Evolutionary conservation across 805 yeast species (phyloP), one percentile per base, ranked within the genome.

Genomic region (Yamadazyma paraphyllophila): DNA sequence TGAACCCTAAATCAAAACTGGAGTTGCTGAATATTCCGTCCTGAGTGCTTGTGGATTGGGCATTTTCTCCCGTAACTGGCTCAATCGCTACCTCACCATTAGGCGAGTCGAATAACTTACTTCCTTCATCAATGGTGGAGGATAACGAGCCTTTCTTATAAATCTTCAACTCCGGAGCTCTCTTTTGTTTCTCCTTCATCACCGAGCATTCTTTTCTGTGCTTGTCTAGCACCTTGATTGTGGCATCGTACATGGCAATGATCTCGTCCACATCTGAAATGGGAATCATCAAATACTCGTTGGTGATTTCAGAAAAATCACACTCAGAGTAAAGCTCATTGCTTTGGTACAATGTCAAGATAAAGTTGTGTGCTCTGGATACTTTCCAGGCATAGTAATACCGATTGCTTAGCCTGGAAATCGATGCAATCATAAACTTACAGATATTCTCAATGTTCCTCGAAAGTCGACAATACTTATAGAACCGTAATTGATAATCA

Each of bases 351-450:
- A 74, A 43, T 17, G 61, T 65, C 10, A 73, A 51, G 15, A 81
- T 54, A 37, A 66, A 72, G 5, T 60, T 60, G 42, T 77, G 78
- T 0, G 86, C 83, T 54, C 82, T 83, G 31, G 79, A 71, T 58
- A 84, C 73, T 62, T 85, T 76, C 81, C 83, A 81, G 2, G 89
- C 85, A 57, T 82, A 82, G 47, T 80, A 81, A 57, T 82, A 84
- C 50, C 80, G 72, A 20, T 66, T 69, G 15, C 87, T 78, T 30
- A 85, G 62, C 33, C 70, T 68, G 14, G 65, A 71, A 29, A 68
- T 49, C 2, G 64, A 58, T 1, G 61, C 51, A 29, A 61, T 52
- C 38, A 57, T 49, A 46, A 48, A 56, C 27, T 55, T 51, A 2
- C 49, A 30, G 24, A 53, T 38, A 36, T 57, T 60, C 45, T 61